Percentiles rank a stretch among this genome's conserved stretches.
These are phyloP conservation scores for Sclerotinia spermophila DNA, from an alignment of 2,329 filamentous ascomycete genomes.

Conservation along the genomic window DNA sequence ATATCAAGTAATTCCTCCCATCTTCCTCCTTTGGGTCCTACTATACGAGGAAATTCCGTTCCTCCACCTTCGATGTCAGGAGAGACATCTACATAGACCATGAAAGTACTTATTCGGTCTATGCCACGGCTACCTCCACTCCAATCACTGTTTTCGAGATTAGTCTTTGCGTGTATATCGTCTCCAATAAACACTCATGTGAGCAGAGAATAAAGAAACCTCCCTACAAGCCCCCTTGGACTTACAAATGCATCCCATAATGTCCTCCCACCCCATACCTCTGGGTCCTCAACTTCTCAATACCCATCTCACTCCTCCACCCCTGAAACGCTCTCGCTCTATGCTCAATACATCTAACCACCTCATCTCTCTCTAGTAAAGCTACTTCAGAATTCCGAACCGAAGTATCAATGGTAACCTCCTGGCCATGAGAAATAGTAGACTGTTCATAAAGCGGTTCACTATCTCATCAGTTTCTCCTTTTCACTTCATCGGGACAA, in stretches of 20 bases:
- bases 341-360: constrained; percentile 55
- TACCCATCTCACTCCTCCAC: constrained; percentile 54
- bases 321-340: constrained; percentile 58
- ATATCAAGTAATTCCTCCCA: constrained; percentile 60
- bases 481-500: background rate
- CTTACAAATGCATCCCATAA: constrained; percentile 40
- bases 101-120: constrained; percentile 54
- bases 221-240: background rate
- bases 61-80: constrained; percentile 51
- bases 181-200: background rate
- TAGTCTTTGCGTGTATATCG: background rate
- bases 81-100: constrained; percentile 52
- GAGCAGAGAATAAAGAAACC: background rate
- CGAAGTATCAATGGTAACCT: constrained; percentile 45
- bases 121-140: constrained; percentile 40
- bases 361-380: constrained; percentile 44
- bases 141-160: constrained; percentile 57
- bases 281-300: constrained; percentile 59
- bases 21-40: constrained; percentile 38
- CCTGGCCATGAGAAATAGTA: constrained; percentile 49
- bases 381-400: constrained; percentile 52
- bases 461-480: constrained; percentile 32
- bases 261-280: constrained; percentile 58
- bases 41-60: constrained; percentile 55
- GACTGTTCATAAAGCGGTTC: constrained; percentile 50